Percentiles rank a stretch among this genome's conserved stretches.
Conservation (phyloP, 805 yeast genomes). For the Phaffomyces antillensis region DNA sequence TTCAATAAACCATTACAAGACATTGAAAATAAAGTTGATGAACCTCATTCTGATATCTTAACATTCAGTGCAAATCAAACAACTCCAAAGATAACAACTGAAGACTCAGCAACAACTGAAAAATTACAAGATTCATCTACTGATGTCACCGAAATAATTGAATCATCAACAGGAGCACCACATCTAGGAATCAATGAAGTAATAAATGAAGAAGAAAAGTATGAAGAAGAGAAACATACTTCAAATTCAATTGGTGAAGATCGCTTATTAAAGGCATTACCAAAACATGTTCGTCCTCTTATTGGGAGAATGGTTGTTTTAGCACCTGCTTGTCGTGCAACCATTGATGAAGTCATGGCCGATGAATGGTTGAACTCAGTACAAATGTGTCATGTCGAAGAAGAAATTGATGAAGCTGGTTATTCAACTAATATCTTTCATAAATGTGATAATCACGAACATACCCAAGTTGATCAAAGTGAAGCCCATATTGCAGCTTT, state of each 20-base stretch:
- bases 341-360: constrained; percentile 70
- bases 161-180: constrained; percentile 7
- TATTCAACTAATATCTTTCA: constrained; percentile 25
- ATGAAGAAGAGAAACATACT: constrained; percentile 41
- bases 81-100: constrained; percentile 5
- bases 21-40: constrained; percentile 8
- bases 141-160: constrained; percentile 2
- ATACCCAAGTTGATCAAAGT: constrained; percentile 84
- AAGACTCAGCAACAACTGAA: constrained; percentile 13
- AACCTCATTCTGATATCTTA: neutral
- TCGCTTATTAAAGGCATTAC: constrained; percentile 61
- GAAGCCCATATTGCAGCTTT: constrained; percentile 94
- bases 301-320: constrained; percentile 73
- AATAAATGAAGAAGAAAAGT: neutral
- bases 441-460: constrained; percentile 59
- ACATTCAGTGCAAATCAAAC: constrained; percentile 3
- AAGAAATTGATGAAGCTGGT: constrained; percentile 31
- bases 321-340: constrained; percentile 80
- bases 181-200: constrained; percentile 1
- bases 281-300: constrained; percentile 59
- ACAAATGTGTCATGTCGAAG: constrained; percentile 61
- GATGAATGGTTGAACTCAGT: constrained; percentile 64
- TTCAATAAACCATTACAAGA: constrained; percentile 20
- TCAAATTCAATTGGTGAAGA: constrained; percentile 65
- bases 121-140: neutral